Evolutionary conservation across 2,329 filamentous ascomycete genomes (phyloP).

Genomic region (Arthroderma uncinatum): DNA sequence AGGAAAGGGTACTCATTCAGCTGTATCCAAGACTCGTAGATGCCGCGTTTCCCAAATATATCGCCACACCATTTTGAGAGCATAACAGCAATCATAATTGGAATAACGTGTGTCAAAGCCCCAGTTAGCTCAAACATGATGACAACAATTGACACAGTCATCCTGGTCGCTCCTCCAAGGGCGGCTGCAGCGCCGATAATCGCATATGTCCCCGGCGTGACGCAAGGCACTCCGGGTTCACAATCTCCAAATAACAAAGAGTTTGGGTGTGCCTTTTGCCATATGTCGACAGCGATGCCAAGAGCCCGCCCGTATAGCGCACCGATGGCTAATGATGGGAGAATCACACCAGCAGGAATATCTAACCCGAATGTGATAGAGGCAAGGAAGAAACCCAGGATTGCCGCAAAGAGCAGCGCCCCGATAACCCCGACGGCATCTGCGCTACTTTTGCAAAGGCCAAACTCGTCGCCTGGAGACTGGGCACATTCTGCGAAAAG

Average conservation of each 20-base stretch:
- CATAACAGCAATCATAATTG: constrained; percentile 99
- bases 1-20: constrained; percentile 93
- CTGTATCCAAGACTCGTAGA: constrained; percentile 97
- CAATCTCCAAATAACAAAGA: constrained; percentile 70
- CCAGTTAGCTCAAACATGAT: constrained; percentile 99
- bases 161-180: constrained; percentile 84
- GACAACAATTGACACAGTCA: constrained; percentile 96
- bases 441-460: constrained; percentile 77
- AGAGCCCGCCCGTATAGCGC: constrained; percentile 81
- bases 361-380: constrained; percentile 86
- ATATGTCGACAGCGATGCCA: constrained; percentile 79
- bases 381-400: constrained; percentile 75
- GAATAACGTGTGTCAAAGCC: constrained; percentile 87
- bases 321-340: constrained; percentile 92
- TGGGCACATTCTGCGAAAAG: constrained; percentile 85
- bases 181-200: constrained; percentile 92
- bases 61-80: constrained; percentile 97
- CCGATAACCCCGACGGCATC: constrained; percentile 73
- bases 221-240: constrained; percentile 73
- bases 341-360: constrained; percentile 87
- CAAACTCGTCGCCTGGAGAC: constrained; percentile 72
- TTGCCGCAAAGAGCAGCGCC: constrained; percentile 67
- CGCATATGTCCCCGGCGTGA: constrained; percentile 90
- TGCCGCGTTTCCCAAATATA: constrained; percentile 80
- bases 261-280: constrained; percentile 66